These are phyloP conservation scores for Podospora tetraspora DNA, from an alignment of 495 filamentous ascomycete genomes.

Conservation along the genomic window DNA sequence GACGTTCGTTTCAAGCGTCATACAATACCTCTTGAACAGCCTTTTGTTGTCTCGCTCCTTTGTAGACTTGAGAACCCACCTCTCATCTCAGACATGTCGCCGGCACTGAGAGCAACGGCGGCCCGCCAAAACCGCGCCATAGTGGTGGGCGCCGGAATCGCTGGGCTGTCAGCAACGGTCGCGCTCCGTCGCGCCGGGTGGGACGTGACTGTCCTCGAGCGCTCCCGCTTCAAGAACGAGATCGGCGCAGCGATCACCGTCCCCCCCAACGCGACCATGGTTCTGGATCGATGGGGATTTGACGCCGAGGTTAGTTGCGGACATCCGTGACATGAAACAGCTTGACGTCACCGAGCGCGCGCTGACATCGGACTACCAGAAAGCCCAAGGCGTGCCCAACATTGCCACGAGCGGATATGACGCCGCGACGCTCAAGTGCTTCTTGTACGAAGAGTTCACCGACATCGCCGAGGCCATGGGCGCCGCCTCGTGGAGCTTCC, in stretches of 20 bases:
- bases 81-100: neutral
- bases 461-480: constrained; percentile 30
- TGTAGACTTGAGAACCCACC: neutral
- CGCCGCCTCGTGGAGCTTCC: constrained; percentile 32
- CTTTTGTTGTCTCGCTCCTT: no score
- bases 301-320: constrained; percentile 30
- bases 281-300: constrained; percentile 46
- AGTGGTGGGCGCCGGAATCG: constrained; percentile 36
- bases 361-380: neutral
- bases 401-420: constrained; percentile 25
- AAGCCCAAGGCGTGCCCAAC: constrained; percentile 21
- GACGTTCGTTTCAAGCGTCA: no score
- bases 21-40: no score
- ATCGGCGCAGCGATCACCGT: constrained; percentile 52
- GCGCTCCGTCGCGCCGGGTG: constrained; percentile 46
- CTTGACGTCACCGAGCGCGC: neutral
- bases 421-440: constrained; percentile 24
- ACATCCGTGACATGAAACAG: constrained; percentile 3
- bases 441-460: constrained; percentile 24
- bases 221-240: constrained; percentile 47
- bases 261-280: constrained; percentile 45
- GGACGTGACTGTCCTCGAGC: constrained; percentile 49
- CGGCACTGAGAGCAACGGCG: neutral
- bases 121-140: neutral
- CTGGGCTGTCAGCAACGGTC: constrained; percentile 39